Conservation (phyloP, 2,329 filamentous ascomycete genomes). For the Didymella lethalis region DNA sequence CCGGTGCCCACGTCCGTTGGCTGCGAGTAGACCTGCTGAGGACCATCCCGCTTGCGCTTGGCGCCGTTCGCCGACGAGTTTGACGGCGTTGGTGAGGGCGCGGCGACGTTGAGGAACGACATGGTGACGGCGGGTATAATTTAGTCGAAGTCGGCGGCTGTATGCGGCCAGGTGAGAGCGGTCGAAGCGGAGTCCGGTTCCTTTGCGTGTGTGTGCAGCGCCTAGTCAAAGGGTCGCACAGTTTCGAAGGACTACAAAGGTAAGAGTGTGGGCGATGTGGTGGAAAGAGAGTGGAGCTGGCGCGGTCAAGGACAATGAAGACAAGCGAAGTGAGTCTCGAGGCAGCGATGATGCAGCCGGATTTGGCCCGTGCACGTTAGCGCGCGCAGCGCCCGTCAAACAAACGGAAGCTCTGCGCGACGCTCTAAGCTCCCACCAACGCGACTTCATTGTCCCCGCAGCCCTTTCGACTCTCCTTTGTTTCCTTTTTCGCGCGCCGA, state of each 20-base stretch:
- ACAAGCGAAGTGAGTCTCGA: constrained; percentile 2
- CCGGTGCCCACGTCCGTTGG: constrained; percentile 79
- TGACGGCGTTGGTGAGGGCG: constrained; percentile 67
- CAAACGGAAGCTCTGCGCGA: constrained; percentile 33
- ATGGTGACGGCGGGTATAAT: constrained; percentile 24
- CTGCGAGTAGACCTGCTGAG: constrained; percentile 74
- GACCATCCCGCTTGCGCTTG: constrained; percentile 67
- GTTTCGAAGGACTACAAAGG: constrained; percentile 15
- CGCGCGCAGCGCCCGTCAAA: constrained; percentile 29
- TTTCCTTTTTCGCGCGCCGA: constrained; percentile 19
- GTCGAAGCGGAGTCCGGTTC: constrained; percentile 5
- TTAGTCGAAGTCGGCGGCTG: constrained; percentile 1
- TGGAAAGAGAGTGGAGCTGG: constrained; percentile 6
- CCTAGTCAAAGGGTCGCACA: constrained; percentile 47
- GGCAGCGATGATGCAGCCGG: constrained; percentile 30
- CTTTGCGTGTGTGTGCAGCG: constrained; percentile 32
- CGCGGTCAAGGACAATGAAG: background rate
- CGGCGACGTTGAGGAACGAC: constrained; percentile 47
- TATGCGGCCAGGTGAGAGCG: background rate
- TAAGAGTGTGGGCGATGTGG: constrained; percentile 7
- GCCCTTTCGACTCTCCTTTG: constrained; percentile 16
- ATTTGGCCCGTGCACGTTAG: constrained; percentile 24
- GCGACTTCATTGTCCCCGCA: constrained; percentile 30
- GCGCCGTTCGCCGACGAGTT: constrained; percentile 47
- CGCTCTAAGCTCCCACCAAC: constrained; percentile 22